phyloP scores from a whole-genome alignment of 768 basidiomycete species.

The Suillus lakei region DNA sequence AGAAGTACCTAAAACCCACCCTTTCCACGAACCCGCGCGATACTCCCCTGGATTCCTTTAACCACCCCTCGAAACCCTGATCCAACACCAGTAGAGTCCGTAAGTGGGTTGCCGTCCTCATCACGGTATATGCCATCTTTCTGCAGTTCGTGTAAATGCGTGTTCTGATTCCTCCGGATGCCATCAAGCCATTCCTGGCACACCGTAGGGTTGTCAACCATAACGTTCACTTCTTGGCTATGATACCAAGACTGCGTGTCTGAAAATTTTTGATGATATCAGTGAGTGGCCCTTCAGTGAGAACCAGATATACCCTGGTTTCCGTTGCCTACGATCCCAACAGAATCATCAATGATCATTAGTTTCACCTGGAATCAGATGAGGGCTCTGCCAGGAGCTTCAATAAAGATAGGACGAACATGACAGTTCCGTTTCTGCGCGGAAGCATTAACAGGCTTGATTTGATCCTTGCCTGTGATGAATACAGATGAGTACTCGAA shows the following conservation, averaged over 20 bases:
- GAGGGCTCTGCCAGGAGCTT: background rate
- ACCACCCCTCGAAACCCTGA: conserved; percentile 44
- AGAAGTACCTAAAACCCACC: conserved; percentile 39
- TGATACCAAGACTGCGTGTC: conserved; percentile 77
- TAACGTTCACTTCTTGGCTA: conserved; percentile 70
- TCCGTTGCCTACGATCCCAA: conserved; percentile 72
- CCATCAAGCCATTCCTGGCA: conserved; percentile 61
- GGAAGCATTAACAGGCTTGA: conserved; percentile 65
- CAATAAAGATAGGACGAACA: conserved; percentile 31
- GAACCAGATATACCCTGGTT: conserved; percentile 54
- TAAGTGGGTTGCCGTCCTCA: conserved; percentile 43
- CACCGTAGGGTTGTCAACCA: conserved; percentile 59
- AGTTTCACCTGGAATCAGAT: conserved; percentile 52
- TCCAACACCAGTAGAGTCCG: conserved; percentile 43
- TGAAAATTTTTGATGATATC: conserved; percentile 20
- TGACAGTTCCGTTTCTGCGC: conserved; percentile 75
- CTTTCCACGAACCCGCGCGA: conserved; percentile 46
- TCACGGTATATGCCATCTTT: conserved; percentile 66
- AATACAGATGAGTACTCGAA: background rate
- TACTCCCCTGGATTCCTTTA: conserved; percentile 47
- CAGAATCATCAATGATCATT: conserved; percentile 66
- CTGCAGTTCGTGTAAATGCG: conserved; percentile 48
- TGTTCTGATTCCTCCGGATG: conserved; percentile 59
- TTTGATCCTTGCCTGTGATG: conserved; percentile 60
- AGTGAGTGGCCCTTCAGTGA: background rate